Percentiles rank a stretch among this genome's conserved stretches.
Conservation (phyloP, 2,329 filamentous ascomycete genomes). For the Emmonsia crescens region DNA sequence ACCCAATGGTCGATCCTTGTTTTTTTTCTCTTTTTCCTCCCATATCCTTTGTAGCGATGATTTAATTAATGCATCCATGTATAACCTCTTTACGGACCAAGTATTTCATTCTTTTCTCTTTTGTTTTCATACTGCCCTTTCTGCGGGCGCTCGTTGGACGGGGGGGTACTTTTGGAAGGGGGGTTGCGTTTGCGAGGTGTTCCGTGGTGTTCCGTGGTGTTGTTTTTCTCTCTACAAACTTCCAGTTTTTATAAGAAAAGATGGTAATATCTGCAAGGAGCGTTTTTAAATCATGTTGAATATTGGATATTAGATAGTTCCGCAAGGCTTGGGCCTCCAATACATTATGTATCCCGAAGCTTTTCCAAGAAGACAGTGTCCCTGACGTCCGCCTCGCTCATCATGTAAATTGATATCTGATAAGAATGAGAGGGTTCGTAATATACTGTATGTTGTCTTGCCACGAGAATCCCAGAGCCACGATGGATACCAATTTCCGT, state of each 20-base stretch:
- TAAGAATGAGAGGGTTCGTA: not conserved
- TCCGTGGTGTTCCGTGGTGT: too few relatives aligned
- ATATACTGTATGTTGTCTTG: not conserved
- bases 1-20: too few relatives aligned
- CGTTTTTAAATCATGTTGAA: too few relatives aligned
- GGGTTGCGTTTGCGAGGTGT: too few relatives aligned
- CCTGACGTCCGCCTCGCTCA: not conserved
- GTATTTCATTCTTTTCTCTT: not conserved
- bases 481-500: not conserved
- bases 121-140: too few relatives aligned
- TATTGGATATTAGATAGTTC: not conserved
- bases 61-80: not conserved
- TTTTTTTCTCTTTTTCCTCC: not conserved
- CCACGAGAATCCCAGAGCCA: not conserved
- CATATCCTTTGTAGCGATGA: not conserved
- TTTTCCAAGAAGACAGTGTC: not conserved
- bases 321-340: not conserved
- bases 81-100: not conserved
- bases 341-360: not conserved
- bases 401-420: not conserved
- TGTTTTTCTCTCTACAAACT: too few relatives aligned
- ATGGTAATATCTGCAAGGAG: too few relatives aligned
- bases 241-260: too few relatives aligned
- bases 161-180: too few relatives aligned
- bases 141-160: not conserved